Conservation (phyloP, 106 monocot species). For the Vanilla planifolia region DNA sequence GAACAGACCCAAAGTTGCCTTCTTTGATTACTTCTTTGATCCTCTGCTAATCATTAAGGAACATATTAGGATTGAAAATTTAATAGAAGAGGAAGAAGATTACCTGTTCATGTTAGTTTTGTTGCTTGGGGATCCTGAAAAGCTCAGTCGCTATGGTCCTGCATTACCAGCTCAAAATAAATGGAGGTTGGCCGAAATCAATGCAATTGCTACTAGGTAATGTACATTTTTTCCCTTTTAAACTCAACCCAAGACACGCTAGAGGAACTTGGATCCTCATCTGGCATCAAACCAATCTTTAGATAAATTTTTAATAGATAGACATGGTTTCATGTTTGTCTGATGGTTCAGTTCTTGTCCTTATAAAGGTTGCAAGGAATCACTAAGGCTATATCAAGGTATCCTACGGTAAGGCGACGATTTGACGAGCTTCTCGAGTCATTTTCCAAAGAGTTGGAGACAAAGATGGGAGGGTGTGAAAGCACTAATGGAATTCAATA, state of each 20-base stretch:
- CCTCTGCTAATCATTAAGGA: constrained; percentile 86
- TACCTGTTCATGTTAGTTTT: constrained; percentile 67
- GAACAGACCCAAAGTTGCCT: constrained; percentile 63
- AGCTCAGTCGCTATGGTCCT: constrained; percentile 26
- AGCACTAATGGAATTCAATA: constrained; percentile 22
- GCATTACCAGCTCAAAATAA: constrained; percentile 18
- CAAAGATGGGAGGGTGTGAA: constrained; percentile 37
- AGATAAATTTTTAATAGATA: too few relatives aligned
- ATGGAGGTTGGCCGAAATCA: constrained; percentile 60
- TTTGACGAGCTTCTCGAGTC: constrained; percentile 58
- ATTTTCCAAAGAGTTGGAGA: constrained; percentile 66
- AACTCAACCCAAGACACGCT: too few relatives aligned
- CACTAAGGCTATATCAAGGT: constrained; percentile 88
- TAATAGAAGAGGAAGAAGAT: constrained; percentile 60
- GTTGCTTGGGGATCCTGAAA: constrained; percentile 42
- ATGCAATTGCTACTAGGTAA: constrained; percentile 84
- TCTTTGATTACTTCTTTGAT: constrained; percentile 93
- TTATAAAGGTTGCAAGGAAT: constrained; percentile 64
- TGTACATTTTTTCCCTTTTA: not conserved
- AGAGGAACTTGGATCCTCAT: not conserved
- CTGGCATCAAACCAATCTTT: too few relatives aligned
- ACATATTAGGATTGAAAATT: constrained; percentile 64
- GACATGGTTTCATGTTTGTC: not conserved
- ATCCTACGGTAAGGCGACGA: constrained; percentile 62
- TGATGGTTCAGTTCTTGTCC: not conserved